Evolutionary conservation across 208 protist genomes (phyloP).

Genomic region (Ichthyophonus hoferi): DNA sequence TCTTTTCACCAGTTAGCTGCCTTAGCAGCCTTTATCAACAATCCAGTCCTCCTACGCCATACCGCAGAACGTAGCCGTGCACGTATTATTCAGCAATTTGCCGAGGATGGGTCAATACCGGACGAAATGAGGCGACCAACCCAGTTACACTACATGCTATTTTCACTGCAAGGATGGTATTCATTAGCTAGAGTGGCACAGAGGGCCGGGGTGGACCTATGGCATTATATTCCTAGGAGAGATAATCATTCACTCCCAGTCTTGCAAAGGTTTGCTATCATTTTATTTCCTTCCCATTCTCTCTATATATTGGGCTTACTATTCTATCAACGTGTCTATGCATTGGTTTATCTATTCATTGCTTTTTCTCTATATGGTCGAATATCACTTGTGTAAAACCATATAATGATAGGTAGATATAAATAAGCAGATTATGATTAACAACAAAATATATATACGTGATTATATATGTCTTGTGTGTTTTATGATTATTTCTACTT

Average conservation of each 20-base stretch:
- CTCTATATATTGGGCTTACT: no score
- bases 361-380: no score
- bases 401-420: no score
- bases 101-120: constrained; percentile 3
- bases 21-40: constrained; percentile 26
- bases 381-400: no score
- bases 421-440: no score
- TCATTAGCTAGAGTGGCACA: not conserved
- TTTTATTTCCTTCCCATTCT: no score
- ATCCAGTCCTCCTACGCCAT: not conserved
- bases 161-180: constrained; percentile 26
- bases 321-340: no score
- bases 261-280: not conserved
- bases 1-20: not conserved
- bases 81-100: constrained; percentile 15
- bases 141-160: constrained; percentile 30
- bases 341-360: no score
- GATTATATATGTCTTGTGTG: no score
- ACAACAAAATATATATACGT: no score
- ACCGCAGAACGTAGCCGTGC: not conserved
- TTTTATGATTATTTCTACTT: no score
- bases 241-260: not conserved
- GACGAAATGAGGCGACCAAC: constrained; percentile 18
- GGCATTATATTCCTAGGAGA: not conserved
- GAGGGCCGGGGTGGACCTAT: constrained; percentile 11